phyloP scores from a whole-genome alignment of 1,284 basidiomycete species.

The Prillingera fragicola region DNA sequence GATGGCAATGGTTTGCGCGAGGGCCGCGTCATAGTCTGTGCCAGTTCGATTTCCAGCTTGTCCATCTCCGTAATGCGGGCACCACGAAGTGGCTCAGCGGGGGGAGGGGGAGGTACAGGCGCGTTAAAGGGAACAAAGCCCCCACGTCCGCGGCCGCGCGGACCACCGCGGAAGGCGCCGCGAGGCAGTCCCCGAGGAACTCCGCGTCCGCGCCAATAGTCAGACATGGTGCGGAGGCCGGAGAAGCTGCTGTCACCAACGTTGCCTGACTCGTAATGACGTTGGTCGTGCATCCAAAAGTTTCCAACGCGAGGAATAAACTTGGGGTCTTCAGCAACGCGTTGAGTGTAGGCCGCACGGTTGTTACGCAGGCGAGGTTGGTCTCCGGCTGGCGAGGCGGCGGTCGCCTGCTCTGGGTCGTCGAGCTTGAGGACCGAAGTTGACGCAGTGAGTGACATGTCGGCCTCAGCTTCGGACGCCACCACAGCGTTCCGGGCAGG shows the following conservation, averaged over 20 bases:
- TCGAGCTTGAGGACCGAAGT: conserved; percentile 25
- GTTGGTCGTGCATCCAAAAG: conserved; percentile 88
- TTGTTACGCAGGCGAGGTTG: conserved; percentile 70
- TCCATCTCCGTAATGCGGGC: conserved; percentile 27
- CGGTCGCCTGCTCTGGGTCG: conserved; percentile 40
- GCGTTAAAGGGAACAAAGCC: background rate
- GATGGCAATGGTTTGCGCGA: background rate
- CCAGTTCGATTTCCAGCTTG: conserved; percentile 27
- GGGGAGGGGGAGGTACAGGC: background rate
- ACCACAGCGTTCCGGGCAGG: background rate
- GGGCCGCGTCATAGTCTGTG: background rate
- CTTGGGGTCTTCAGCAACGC: conserved; percentile 59
- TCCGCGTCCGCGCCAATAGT: conserved; percentile 63
- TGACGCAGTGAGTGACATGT: conserved; percentile 19
- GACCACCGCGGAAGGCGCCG: conserved; percentile 17
- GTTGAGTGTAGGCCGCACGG: conserved; percentile 24
- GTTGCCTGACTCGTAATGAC: conserved; percentile 48
- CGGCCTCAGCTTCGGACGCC: background rate
- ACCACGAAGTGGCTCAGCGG: background rate
- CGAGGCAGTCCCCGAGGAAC: conserved; percentile 45
- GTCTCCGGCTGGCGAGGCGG: conserved; percentile 35
- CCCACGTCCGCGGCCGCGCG: conserved; percentile 4
- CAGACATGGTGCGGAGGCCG: conserved; percentile 48
- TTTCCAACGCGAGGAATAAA: conserved; percentile 78
- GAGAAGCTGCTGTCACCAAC: conserved; percentile 57